Base-by-base conservation (phyloP, 2,329 filamentous ascomycete genomes). In the Fusarium musae region DNA sequence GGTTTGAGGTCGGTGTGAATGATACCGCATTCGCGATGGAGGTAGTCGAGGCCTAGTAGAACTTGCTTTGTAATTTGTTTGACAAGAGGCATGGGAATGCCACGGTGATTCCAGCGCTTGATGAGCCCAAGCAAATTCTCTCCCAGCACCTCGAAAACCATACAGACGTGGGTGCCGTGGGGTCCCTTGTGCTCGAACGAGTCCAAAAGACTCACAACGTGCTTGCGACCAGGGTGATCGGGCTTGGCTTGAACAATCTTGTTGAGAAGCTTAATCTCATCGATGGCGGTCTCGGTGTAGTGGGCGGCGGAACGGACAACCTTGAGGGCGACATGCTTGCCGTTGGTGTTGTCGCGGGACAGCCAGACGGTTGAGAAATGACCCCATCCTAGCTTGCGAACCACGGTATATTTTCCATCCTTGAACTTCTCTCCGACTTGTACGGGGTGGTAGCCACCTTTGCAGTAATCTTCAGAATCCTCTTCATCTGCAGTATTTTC, bases 51-150 rank as follows among this genome's bases (percentile, higher is more conserved):
- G 44, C 96, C 96, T 34, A 99, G 90, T 53, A 99, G 88, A 15
- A 98, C 96, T 84, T 99, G 96, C 84, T 98, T 98, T 36, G 96
- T 97, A 83, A 99, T 99, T 83, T 98, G 96, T 87, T 98, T 98
- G 81, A 98, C 96, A 19, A 99, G 88, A 21, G 94, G 90, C 92
- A 97, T 97, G 47, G 96, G 96, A 66, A 99, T 98, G 54, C 96
- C 96, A 69, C 96, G 90, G 82, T 98, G 96, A 82, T 98, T 98
- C 95, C 96, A 98, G 78, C 94, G 92, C 89, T 98, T 98, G 87
- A 99, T 98, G 80, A 99, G 84, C 32, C 96, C 96, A 59, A 98
- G 85, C 73, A 98, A 84, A 80, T 98, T 98, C 87, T 98, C 95
- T 60, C 96, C 96, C 63, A 99, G 84, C 7, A 99, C 96, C 83